A percentile compares a stretch with the other conserved stretches of the same genome.
phyloP scores from a whole-genome alignment of 345 rosid genomes.

The Aquilaria malaccensis region DNA sequence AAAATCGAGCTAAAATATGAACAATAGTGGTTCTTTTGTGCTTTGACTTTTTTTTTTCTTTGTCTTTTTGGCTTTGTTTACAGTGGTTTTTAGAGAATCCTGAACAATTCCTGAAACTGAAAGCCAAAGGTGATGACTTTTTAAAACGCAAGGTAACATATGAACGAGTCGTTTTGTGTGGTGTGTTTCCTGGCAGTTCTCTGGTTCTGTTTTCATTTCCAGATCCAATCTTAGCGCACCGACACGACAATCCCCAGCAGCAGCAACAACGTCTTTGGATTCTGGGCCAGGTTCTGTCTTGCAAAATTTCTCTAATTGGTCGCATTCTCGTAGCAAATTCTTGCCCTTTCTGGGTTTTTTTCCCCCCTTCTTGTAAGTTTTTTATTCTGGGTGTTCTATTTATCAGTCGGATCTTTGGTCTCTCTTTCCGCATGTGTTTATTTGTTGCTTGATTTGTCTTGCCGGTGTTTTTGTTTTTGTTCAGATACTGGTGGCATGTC shows the following conservation, averaged over 20 bases:
- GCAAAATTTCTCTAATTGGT: background rate
- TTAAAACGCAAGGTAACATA: too few relatives aligned
- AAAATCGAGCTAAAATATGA: too few relatives aligned
- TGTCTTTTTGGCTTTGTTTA: too few relatives aligned
- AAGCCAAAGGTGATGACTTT: too few relatives aligned
- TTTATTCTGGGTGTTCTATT: background rate
- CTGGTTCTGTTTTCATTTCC: background rate
- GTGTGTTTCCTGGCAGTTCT: too few relatives aligned
- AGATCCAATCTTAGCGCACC: slow-evolving; percentile 6
- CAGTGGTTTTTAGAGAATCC: too few relatives aligned
- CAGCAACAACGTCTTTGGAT: background rate
- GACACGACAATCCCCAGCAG: background rate
- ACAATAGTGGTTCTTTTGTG: too few relatives aligned
- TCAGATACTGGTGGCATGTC: background rate
- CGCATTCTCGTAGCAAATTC: background rate
- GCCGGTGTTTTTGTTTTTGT: background rate
- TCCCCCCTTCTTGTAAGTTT: background rate
- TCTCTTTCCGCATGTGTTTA: background rate
- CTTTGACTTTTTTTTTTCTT: too few relatives aligned
- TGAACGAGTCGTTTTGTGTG: too few relatives aligned
- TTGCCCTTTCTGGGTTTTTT: background rate
- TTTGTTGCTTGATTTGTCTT: background rate
- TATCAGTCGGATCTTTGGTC: background rate
- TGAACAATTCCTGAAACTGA: too few relatives aligned
- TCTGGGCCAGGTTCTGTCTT: background rate